Percentiles rank a stretch among this genome's conserved stretches.
phyloP scores from a whole-genome alignment of 306 rosid genomes.

The Medicago truncatula region MtrunA17r5.0-ANR NC_053049.1:45823001-45823500 shows the following conservation, averaged over 20 bases:
- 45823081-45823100: constrained; percentile 81
- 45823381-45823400: neutral
- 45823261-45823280: constrained; percentile 9
- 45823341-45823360: neutral
- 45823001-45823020: constrained; percentile 90
- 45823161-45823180: constrained; percentile 87
- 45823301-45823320: neutral
- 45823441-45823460: neutral
- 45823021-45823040: constrained; percentile 93
- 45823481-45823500: too few relatives aligned
- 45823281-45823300: neutral
- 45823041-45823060: constrained; percentile 89
- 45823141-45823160: constrained; percentile 86
- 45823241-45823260: neutral
- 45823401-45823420: neutral
- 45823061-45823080: constrained; percentile 85
- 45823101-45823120: constrained; percentile 97
- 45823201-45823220: constrained; percentile 53
- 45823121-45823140: constrained; percentile 77
- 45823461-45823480: neutral
- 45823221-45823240: constrained; percentile 24
- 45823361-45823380: neutral
- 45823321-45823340: neutral
- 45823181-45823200: constrained; percentile 88
- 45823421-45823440: neutral